phyloP scores from a whole-genome alignment of 2,329 filamentous ascomycete genomes.

The Epichloe sylvatica region DNA sequence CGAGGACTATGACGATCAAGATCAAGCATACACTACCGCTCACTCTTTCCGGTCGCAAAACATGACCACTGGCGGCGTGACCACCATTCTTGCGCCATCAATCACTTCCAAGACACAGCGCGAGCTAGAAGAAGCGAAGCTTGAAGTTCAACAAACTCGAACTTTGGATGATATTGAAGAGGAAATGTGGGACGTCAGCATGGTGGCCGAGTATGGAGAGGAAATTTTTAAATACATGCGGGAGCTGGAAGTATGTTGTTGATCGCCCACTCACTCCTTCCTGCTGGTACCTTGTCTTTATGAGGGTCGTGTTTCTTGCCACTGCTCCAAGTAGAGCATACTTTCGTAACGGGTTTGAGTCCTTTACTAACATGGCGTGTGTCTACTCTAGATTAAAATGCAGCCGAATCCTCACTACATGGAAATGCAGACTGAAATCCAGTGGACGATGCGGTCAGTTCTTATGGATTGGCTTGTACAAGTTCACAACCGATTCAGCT shows the following conservation, averaged over 20 bases:
- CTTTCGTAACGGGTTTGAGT: not conserved
- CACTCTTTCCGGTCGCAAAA: slow-evolving; percentile 61
- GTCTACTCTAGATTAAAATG: slow-evolving; percentile 49
- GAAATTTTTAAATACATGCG: slow-evolving; percentile 93
- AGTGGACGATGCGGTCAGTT: slow-evolving; percentile 97
- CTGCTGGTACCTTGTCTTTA: not conserved
- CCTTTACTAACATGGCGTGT: not conserved
- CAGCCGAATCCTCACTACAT: slow-evolving; percentile 88
- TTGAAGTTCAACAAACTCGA: slow-evolving; percentile 54
- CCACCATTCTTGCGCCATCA: slow-evolving; percentile 55
- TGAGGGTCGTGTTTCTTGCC: not conserved
- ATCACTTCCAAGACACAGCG: slow-evolving; percentile 53
- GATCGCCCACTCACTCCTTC: not conserved
- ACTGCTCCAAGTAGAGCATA: no score
- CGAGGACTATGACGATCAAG: slow-evolving; percentile 45
- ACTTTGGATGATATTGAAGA: slow-evolving; percentile 69
- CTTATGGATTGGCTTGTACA: slow-evolving; percentile 98
- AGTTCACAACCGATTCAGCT: slow-evolving; percentile 79
- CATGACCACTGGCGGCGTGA: slow-evolving; percentile 36
- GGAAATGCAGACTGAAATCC: slow-evolving; percentile 92
- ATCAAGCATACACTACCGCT: slow-evolving; percentile 62
- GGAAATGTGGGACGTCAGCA: slow-evolving; percentile 84
- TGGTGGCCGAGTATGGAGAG: slow-evolving; percentile 93
- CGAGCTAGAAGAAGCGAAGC: slow-evolving; percentile 55
- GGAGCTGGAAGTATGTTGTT: slow-evolving; percentile 60